A percentile compares a stretch with the other conserved stretches of the same genome.
phyloP scores from a whole-genome alignment of 2,329 filamentous ascomycete species.

The Pseudophaeomoniella oleicola region DNA sequence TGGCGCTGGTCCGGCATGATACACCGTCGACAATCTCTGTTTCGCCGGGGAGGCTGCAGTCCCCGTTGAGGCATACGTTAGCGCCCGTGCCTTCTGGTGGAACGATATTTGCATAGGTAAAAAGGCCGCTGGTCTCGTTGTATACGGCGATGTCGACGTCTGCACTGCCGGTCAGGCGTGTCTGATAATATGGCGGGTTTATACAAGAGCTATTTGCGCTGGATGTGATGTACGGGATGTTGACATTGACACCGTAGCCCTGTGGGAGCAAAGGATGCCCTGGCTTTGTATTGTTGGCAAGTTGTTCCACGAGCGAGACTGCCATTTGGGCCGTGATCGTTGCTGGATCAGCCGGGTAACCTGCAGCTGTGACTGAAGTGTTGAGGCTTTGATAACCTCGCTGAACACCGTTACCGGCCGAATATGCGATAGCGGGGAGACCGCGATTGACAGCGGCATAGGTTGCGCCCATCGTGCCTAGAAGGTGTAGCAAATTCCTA shows the following conservation, averaged over 20 bases:
- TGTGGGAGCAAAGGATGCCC: constrained; percentile 24
- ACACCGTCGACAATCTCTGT: constrained; percentile 29
- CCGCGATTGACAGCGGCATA: constrained; percentile 35
- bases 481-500: no score
- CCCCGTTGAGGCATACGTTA: constrained; percentile 37
- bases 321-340: constrained; percentile 28
- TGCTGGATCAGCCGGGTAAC: constrained; percentile 23
- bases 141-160: constrained; percentile 31
- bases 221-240: constrained; percentile 30
- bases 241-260: constrained; percentile 39
- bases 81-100: constrained; percentile 20
- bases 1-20: constrained; percentile 26
- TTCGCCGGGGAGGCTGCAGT: constrained; percentile 37
- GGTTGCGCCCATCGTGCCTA: constrained; percentile 27
- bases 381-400: constrained; percentile 31
- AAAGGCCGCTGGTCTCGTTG: constrained; percentile 28
- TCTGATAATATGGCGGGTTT: constrained; percentile 30
- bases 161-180: constrained; percentile 34
- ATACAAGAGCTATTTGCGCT: constrained; percentile 22
- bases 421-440: constrained; percentile 36
- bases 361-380: constrained; percentile 15
- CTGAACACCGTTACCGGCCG: constrained; percentile 26
- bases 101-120: constrained; percentile 26
- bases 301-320: constrained; percentile 28
- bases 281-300: constrained; percentile 22